Evolutionary conservation across 108 stramenopile genomes (phyloP).

Genomic region (Discostella stelligeroides): DNA sequence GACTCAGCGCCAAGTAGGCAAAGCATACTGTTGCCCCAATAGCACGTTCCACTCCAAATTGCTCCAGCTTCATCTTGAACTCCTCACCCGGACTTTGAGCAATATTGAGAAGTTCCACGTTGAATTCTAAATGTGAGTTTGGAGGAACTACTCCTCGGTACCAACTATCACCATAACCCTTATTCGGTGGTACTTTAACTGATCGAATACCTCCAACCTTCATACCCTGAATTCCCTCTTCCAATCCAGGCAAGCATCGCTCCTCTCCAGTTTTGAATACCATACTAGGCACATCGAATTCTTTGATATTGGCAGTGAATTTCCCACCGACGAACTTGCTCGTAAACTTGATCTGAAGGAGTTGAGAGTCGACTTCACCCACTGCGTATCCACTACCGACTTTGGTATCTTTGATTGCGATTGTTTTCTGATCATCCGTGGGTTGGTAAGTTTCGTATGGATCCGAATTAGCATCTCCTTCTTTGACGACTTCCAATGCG

Average conservation of each 20-base stretch:
- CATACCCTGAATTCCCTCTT: conserved; percentile 47
- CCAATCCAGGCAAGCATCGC: conserved; percentile 40
- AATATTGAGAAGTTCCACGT: conserved; percentile 27
- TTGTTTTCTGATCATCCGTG: conserved; percentile 23
- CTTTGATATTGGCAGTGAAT: conserved; percentile 36
- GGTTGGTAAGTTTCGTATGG: conserved; percentile 39
- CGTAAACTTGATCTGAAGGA: conserved; percentile 39
- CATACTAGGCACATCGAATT: conserved; percentile 37
- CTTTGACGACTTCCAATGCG: conserved; percentile 6
- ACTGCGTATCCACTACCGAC: conserved; percentile 32
- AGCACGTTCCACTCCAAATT: conserved; percentile 45
- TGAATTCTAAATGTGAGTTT: conserved; percentile 48
- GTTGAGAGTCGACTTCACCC: conserved; percentile 22
- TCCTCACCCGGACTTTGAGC: conserved; percentile 45
- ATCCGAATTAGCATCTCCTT: conserved; percentile 1
- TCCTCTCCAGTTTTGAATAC: conserved; percentile 47
- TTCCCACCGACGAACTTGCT: conserved; percentile 38
- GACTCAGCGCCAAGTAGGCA: conserved; percentile 41
- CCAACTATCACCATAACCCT: conserved; percentile 46
- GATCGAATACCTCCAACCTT: conserved; percentile 40
- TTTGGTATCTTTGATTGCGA: conserved; percentile 34
- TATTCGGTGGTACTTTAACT: conserved; percentile 41
- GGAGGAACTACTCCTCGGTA: conserved; percentile 50
- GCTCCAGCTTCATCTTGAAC: conserved; percentile 43
- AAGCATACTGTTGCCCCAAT: conserved; percentile 36